phyloP scores from a whole-genome alignment of 2,329 filamentous ascomycete genomes.

The Exophiala sideris region DNA sequence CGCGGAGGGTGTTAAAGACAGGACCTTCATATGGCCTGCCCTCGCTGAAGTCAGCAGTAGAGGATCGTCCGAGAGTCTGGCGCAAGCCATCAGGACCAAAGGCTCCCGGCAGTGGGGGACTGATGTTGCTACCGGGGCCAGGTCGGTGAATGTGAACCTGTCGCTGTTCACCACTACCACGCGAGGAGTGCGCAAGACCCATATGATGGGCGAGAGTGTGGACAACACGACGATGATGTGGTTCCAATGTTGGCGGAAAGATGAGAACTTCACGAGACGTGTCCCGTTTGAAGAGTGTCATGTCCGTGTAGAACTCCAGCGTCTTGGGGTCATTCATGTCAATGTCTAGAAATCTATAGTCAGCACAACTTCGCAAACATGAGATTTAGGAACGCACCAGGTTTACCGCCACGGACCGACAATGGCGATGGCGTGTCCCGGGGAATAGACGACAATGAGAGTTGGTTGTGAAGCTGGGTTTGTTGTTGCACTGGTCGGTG shows the following conservation, averaged over 20 bases:
- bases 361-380: slow-evolving; percentile 26
- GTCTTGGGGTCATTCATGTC: slow-evolving; percentile 90
- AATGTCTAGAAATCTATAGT: slow-evolving; percentile 55
- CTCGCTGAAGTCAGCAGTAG: slow-evolving; percentile 95
- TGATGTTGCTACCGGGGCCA: slow-evolving; percentile 52
- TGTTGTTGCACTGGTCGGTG: slow-evolving; percentile 66
- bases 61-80: slow-evolving; percentile 82
- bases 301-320: slow-evolving; percentile 83
- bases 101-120: slow-evolving; percentile 50
- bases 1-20: slow-evolving; percentile 62
- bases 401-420: slow-evolving; percentile 49
- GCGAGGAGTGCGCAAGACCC: slow-evolving; percentile 84
- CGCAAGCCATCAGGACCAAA: slow-evolving; percentile 72
- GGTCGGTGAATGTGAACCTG: slow-evolving; percentile 79
- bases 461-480: slow-evolving; percentile 72
- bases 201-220: slow-evolving; percentile 95
- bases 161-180: slow-evolving; percentile 79
- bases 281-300: slow-evolving; percentile 84
- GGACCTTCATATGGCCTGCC: slow-evolving; percentile 68
- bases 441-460: slow-evolving; percentile 76
- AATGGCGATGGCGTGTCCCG: slow-evolving; percentile 66
- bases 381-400: slow-evolving; percentile 35
- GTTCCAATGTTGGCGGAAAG: slow-evolving; percentile 76
- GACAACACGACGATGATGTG: slow-evolving; percentile 81
- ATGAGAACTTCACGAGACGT: slow-evolving; percentile 73